Percentiles rank a stretch among this genome's conserved stretches.
Conservation (phyloP, 1,284 basidiomycete genomes). For the Ganoderma lucidum region DNA sequence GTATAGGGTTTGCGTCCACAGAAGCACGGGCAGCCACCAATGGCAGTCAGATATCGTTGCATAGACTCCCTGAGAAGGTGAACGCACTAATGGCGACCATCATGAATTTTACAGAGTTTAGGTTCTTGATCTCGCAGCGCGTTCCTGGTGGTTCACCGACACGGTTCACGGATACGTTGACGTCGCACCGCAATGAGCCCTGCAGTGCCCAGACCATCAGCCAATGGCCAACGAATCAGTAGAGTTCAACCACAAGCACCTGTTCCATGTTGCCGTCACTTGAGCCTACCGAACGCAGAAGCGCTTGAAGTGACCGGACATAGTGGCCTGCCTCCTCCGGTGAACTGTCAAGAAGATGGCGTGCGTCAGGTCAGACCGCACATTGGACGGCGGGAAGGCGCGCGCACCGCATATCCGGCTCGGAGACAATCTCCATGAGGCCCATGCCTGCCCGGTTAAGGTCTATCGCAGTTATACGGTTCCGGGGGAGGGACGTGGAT, state of each 20-base stretch:
- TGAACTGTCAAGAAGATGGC: slow-evolving; percentile 55
- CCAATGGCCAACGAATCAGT: background rate
- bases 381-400: slow-evolving; percentile 9
- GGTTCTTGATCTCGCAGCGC: slow-evolving; percentile 97
- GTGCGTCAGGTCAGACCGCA: background rate
- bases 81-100: slow-evolving; percentile 86
- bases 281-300: slow-evolving; percentile 86
- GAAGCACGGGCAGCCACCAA: background rate
- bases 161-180: slow-evolving; percentile 91
- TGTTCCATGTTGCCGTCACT: slow-evolving; percentile 99
- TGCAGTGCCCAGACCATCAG: slow-evolving; percentile 41
- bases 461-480: slow-evolving; percentile 76
- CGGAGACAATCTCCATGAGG: slow-evolving; percentile 96
- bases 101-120: slow-evolving; percentile 92
- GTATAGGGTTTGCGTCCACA: slow-evolving; percentile 1
- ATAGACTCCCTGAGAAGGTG: background rate
- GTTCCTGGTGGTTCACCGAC: slow-evolving; percentile 76
- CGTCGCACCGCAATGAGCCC: slow-evolving; percentile 95
- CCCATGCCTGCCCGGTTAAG: slow-evolving; percentile 91
- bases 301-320: slow-evolving; percentile 83
- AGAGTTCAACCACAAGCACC: slow-evolving; percentile 48
- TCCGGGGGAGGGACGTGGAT: slow-evolving; percentile 72
- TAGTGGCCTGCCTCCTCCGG: slow-evolving; percentile 94
- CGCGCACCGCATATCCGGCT: slow-evolving; percentile 86
- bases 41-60: slow-evolving; percentile 16